These are phyloP conservation scores for Eimeria brunetti DNA, from an alignment of 169 alveolate species.

Conservation along the genomic window DNA sequence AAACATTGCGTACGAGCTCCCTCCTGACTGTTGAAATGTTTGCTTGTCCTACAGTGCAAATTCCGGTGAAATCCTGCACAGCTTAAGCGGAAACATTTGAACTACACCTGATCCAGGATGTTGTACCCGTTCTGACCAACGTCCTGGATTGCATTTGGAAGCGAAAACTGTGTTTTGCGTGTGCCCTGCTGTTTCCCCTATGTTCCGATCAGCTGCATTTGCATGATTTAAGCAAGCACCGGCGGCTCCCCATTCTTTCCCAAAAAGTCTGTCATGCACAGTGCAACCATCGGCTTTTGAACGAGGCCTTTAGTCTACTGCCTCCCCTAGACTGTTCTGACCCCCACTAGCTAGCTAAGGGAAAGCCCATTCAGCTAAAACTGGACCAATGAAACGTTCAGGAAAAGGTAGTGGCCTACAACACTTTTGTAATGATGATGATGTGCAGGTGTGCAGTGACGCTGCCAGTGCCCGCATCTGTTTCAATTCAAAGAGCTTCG, in stretches of 20 bases:
- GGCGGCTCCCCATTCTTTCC: constrained; percentile 55
- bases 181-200: background rate
- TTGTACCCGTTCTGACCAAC: background rate
- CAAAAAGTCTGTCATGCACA: constrained; percentile 29
- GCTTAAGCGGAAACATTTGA: background rate
- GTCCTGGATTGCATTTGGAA: background rate
- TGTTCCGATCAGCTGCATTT: constrained; percentile 51
- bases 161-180: background rate
- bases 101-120: background rate
- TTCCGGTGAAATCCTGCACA: background rate
- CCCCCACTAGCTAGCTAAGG: background rate
- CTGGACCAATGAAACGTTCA: background rate
- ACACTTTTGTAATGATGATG: background rate
- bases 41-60: background rate
- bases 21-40: background rate
- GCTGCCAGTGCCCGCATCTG: constrained; percentile 69
- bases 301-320: background rate
- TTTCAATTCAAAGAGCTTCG: constrained; percentile 56
- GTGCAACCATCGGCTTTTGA: background rate
- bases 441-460: constrained; percentile 66
- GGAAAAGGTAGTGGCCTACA: background rate
- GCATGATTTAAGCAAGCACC: constrained; percentile 64
- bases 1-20: background rate
- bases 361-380: background rate
- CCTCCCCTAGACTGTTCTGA: too few relatives aligned